Evolutionary conservation across 352 stramenopile genomes (phyloP).

Genomic region (Phytophthora sojae): DNA sequence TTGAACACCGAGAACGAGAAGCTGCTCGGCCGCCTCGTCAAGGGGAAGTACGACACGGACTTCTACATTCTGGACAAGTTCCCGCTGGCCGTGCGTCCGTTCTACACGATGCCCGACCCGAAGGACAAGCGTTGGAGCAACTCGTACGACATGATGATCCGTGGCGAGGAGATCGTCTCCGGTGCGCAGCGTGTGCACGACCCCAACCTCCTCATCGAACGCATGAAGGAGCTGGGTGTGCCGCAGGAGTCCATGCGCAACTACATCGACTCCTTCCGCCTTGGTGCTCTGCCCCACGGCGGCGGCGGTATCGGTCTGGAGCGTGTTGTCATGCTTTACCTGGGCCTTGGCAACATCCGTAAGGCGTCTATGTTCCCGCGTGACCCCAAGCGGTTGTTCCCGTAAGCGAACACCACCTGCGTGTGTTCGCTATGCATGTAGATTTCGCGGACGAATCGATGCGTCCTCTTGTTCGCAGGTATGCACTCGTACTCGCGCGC

Average conservation of each 20-base stretch:
- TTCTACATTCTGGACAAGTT: constrained; percentile 99
- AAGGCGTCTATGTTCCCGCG: constrained; percentile 99
- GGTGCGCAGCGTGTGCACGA: constrained; percentile 99
- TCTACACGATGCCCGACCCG: constrained; percentile 99
- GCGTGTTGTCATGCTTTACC: constrained; percentile 99
- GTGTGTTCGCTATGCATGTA: constrained; percentile 24
- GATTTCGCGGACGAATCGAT: constrained; percentile 12
- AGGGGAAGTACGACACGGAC: constrained; percentile 99
- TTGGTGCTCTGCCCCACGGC: constrained; percentile 98
- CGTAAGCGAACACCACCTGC: constrained; percentile 39
- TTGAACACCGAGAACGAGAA: constrained; percentile 98
- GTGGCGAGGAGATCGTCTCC: constrained; percentile 99
- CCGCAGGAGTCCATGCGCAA: constrained; percentile 92
- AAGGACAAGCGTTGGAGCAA: constrained; percentile 95
- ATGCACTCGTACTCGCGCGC: constrained; percentile 19
- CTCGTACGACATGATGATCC: constrained; percentile 99
- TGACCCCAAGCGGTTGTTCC: constrained; percentile 92
- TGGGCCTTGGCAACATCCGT: constrained; percentile 98
- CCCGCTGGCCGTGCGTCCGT: constrained; percentile 97
- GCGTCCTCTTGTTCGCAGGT: constrained; percentile 11
- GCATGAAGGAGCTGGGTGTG: constrained; percentile 88
- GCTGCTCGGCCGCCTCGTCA: constrained; percentile 94
- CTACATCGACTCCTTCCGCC: constrained; percentile 99
- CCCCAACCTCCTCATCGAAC: constrained; percentile 93
- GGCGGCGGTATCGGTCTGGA: constrained; percentile 99